Percentiles rank a stretch among this genome's conserved stretches.
Conservation (phyloP, 148 eudicot species). For the Amaranthus cruentus region DNA sequence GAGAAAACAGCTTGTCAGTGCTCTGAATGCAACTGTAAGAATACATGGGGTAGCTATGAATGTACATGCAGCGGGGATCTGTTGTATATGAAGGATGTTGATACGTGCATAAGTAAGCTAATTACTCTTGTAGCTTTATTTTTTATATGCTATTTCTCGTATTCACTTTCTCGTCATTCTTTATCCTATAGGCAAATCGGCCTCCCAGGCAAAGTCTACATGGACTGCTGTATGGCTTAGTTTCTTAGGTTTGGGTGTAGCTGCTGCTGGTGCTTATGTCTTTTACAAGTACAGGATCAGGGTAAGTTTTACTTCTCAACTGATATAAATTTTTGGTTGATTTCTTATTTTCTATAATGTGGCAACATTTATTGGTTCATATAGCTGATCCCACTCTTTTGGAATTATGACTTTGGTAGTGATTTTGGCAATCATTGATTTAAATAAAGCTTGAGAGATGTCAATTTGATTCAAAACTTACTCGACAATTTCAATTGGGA, state of each 20-base stretch:
- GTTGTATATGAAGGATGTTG: conserved; percentile 82
- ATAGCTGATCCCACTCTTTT: too few relatives aligned
- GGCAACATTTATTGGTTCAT: too few relatives aligned
- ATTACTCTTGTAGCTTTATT: neutral
- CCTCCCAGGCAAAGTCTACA: conserved; percentile 57
- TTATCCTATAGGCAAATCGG: conserved; percentile 55
- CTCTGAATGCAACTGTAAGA: conserved; percentile 85
- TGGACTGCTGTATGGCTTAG: conserved; percentile 79
- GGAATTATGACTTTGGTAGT: too few relatives aligned
- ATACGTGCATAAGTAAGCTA: conserved; percentile 84
- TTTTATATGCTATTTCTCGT: neutral
- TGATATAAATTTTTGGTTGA: neutral
- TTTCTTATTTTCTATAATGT: neutral
- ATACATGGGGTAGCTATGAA: conserved; percentile 96
- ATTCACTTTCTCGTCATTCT: neutral
- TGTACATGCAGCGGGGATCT: conserved; percentile 75
- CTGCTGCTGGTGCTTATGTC: conserved; percentile 72
- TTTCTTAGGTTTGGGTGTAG: conserved; percentile 64
- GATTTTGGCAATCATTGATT: too few relatives aligned
- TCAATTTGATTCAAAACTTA: too few relatives aligned
- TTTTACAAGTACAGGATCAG: conserved; percentile 84
- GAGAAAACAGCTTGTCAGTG: conserved; percentile 88
- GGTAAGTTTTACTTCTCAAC: conserved; percentile 45
- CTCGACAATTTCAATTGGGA: too few relatives aligned
- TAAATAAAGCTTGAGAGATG: too few relatives aligned